Evolutionary conservation across 805 yeast genomes (phyloP).

Genomic region (Suhomyces prunicola): DNA sequence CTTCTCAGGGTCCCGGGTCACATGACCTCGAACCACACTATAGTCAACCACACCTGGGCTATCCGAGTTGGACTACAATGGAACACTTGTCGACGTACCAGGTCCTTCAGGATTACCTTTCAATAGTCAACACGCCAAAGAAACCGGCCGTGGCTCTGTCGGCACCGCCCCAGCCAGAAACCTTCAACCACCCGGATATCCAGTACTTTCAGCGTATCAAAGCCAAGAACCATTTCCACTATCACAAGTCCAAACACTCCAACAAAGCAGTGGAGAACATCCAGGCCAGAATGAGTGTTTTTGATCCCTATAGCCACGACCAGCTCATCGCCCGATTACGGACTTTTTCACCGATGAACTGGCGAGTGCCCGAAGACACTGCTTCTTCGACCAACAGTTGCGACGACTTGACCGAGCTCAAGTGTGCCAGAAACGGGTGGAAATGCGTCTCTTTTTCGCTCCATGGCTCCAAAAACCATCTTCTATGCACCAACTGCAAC

Average conservation of each 20-base stretch:
- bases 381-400: not conserved
- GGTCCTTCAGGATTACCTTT: slow-evolving; percentile 24
- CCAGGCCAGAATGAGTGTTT: slow-evolving; percentile 15
- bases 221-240: slow-evolving; percentile 33
- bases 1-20: too few species aligned
- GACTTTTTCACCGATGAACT: slow-evolving; percentile 45
- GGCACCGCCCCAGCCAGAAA: slow-evolving; percentile 9
- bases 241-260: slow-evolving; percentile 29
- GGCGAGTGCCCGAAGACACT: slow-evolving; percentile 36
- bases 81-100: slow-evolving; percentile 17
- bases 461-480: slow-evolving; percentile 25
- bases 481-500: slow-evolving; percentile 33
- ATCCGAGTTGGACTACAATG: not conserved
- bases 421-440: slow-evolving; percentile 55
- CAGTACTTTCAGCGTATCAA: slow-evolving; percentile 37
- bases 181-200: slow-evolving; percentile 33
- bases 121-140: slow-evolving; percentile 15
- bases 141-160: slow-evolving; percentile 9
- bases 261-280: slow-evolving; percentile 10
- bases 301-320: slow-evolving; percentile 38
- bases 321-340: slow-evolving; percentile 38
- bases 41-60: not conserved
- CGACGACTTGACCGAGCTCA: slow-evolving; percentile 40
- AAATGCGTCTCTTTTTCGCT: slow-evolving; percentile 33
- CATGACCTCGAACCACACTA: slow-evolving; percentile 1